These are phyloP conservation scores for Saccharomyces jurei DNA, from an alignment of 805 yeast genomes.

Conservation along the genomic window DNA sequence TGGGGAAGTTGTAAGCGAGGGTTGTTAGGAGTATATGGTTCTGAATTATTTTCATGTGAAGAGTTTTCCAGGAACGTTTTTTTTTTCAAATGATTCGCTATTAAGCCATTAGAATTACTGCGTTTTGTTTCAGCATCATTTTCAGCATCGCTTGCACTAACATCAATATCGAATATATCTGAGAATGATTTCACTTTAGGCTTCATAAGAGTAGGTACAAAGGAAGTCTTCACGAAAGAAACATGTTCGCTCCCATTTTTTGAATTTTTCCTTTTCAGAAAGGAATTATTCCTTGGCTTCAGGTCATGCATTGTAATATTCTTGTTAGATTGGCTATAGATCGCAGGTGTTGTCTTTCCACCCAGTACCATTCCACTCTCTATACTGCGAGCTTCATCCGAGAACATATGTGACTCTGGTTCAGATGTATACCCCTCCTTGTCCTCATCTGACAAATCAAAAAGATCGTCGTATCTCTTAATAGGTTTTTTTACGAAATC, in stretches of 20 bases:
- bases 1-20: not conserved
- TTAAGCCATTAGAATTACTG: not conserved
- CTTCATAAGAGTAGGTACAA: not conserved
- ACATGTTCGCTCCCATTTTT: not conserved
- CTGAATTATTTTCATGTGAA: not conserved
- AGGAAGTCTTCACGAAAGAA: not conserved
- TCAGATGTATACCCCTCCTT: slow-evolving; percentile 13
- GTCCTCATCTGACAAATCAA: slow-evolving; percentile 20
- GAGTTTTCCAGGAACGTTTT: not conserved
- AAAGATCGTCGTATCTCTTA: slow-evolving; percentile 15
- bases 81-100: not conserved
- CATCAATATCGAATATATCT: slow-evolving; percentile 14
- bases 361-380: not conserved
- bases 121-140: slow-evolving; percentile 1
- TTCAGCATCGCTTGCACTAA: slow-evolving; percentile 1
- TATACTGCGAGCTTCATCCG: not conserved
- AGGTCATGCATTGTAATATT: not conserved
- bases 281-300: not conserved
- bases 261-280: not conserved
- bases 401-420: not conserved
- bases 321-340: not conserved
- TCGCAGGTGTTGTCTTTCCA: not conserved
- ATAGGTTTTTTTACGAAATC: slow-evolving; percentile 4
- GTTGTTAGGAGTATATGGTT: not conserved
- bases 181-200: slow-evolving; percentile 8